These are phyloP conservation scores for Arachnopeziza araneosa DNA, from an alignment of 2,329 filamentous ascomycete species.

Conservation along the genomic window DNA sequence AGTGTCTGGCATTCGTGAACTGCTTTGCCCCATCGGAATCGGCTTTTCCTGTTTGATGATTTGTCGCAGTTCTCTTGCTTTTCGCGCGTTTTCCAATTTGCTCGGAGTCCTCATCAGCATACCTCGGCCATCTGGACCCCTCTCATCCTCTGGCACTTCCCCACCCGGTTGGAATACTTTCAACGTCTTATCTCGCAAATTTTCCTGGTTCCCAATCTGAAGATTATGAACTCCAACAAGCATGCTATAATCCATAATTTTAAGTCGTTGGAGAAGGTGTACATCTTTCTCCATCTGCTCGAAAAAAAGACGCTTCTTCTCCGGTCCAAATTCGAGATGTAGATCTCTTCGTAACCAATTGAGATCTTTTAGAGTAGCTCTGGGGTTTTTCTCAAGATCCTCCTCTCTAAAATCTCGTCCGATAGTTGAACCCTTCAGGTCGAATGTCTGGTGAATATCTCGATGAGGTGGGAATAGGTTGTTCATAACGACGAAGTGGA, in stretches of 20 bases:
- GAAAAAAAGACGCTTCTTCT: constrained; percentile 83
- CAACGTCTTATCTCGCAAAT: constrained; percentile 80
- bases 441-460: constrained; percentile 95
- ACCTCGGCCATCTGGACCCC: constrained; percentile 34
- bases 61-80: constrained; percentile 84
- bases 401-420: constrained; percentile 89
- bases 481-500: constrained; percentile 99
- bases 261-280: constrained; percentile 73
- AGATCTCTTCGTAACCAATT: constrained; percentile 90
- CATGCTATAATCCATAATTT: constrained; percentile 99
- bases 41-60: constrained; percentile 91
- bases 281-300: constrained; percentile 88
- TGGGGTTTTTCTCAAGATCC: constrained; percentile 78
- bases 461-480: constrained; percentile 96
- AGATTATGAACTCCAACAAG: constrained; percentile 92
- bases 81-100: constrained; percentile 84
- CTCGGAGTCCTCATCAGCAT: constrained; percentile 84
- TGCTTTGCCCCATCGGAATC: constrained; percentile 80
- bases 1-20: constrained; percentile 85
- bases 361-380: constrained; percentile 90
- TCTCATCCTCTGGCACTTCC: constrained; percentile 47
- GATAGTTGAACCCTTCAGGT: constrained; percentile 93
- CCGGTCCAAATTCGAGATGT: constrained; percentile 80
- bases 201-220: constrained; percentile 88
- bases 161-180: constrained; percentile 91